phyloP scores from a whole-genome alignment of 1,284 basidiomycete genomes.

The Vanrija pseudolonga region DNA sequence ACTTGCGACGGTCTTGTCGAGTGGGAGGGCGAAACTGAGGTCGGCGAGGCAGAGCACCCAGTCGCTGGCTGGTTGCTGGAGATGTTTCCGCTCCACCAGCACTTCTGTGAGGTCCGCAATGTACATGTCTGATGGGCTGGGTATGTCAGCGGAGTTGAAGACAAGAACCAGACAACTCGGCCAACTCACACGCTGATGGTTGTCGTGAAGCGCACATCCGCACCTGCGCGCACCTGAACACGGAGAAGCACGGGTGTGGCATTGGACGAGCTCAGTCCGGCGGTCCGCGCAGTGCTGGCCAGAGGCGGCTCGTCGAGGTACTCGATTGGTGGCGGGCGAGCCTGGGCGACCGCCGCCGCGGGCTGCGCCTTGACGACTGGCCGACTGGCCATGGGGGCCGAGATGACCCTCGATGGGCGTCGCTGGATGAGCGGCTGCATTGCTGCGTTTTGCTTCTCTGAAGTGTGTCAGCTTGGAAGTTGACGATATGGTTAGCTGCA shows the following conservation, averaged over 20 bases:
- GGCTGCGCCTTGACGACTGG: neutral
- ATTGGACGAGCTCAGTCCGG: neutral
- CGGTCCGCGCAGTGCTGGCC: no score
- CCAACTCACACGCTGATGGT: constrained; percentile 76
- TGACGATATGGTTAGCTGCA: neutral
- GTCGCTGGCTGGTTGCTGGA: constrained; percentile 68
- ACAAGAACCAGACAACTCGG: neutral
- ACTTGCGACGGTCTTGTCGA: constrained; percentile 92
- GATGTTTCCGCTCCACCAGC: constrained; percentile 68
- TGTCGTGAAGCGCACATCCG: constrained; percentile 76
- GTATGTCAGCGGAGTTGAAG: neutral
- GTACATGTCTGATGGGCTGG: constrained; percentile 88
- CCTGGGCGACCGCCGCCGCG: neutral
- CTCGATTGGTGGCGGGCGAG: neutral
- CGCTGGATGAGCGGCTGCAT: constrained; percentile 54
- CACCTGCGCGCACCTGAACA: constrained; percentile 69
- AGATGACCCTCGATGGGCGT: constrained; percentile 39
- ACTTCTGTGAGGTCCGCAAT: constrained; percentile 91
- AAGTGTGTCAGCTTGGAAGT: neutral
- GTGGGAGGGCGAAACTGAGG: constrained; percentile 76
- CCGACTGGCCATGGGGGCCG: neutral
- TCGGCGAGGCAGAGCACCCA: constrained; percentile 78
- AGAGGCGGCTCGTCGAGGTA: neutral
- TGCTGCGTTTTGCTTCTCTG: constrained; percentile 77
- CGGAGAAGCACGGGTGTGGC: constrained; percentile 59